These are phyloP conservation scores for Fusarium sterilihyphosum DNA, from an alignment of 2,329 filamentous ascomycete species.

Conservation along the genomic window DNA sequence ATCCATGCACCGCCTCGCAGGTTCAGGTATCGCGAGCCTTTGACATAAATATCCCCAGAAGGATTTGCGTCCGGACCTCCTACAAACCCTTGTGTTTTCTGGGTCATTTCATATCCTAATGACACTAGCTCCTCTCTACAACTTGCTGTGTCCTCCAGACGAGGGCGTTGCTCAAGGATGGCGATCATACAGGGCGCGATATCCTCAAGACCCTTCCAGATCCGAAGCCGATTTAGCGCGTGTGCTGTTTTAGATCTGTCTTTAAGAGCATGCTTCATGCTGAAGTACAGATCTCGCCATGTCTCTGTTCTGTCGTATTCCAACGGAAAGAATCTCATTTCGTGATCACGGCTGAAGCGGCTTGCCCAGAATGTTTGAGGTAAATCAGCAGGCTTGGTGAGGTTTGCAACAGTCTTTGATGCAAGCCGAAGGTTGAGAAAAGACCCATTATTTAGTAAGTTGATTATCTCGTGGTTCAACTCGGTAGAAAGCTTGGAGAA, in stretches of 20 bases:
- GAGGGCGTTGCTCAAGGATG: background rate
- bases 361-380: constrained; percentile 22
- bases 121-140: background rate
- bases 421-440: constrained; percentile 9
- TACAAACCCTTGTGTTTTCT: background rate
- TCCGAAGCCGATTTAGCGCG: background rate
- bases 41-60: background rate
- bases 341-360: background rate
- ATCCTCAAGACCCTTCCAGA: background rate
- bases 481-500: background rate
- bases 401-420: background rate
- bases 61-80: rapidly evolving
- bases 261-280: background rate
- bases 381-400: background rate
- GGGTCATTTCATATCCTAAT: background rate
- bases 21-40: background rate
- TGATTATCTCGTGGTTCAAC: background rate
- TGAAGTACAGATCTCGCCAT: constrained; percentile 4
- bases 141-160: rapidly evolving
- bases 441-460: background rate
- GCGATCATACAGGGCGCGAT: background rate
- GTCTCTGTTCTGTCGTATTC: rapidly evolving
- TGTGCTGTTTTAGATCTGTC: background rate
- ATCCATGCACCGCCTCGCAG: background rate
- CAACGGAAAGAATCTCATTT: constrained; percentile 5